Evolutionary conservation across 441 rosid species (phyloP), one percentile per base, ranked within the genome.

Genomic region (Lepidium campestre): DNA sequence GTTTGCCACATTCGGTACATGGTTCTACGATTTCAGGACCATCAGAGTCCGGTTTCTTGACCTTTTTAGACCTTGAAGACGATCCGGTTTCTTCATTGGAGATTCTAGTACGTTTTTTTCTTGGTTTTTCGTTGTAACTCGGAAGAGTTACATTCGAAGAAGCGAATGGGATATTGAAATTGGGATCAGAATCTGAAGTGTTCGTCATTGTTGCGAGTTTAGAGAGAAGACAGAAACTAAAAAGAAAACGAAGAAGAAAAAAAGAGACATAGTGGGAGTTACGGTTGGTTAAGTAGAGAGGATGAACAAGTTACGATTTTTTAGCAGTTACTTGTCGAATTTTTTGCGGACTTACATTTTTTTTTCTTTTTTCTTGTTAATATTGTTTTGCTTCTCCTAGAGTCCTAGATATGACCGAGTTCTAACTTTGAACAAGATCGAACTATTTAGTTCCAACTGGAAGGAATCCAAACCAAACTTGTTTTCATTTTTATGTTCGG

Each of bases 1-100:
- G 74, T 64, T 75, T 87, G 18, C 90, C 85, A 61, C 99, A 91
- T 62, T 89, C 95, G 11, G 72, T 89, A 27, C 98, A 93, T 4
- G 90, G 82, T 55, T 62, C 53, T 5, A 92, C 81, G 70, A 81
- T 87, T 72, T 80, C 80, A 6, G 87, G 91, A 18, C 83, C 83
- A 18, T 50, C 54, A 10, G 93, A 80, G 81, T 88, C 89, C 2
- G 91, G 88, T 66, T 85, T 83, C 68, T 78, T 85, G 10, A 62
- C 49, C 31, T 36, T 65, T 57, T 74, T 83, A 17, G 78, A 80
- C 68, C 60, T 78, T 29, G 81, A 29, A 15, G 77, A 52, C 6
- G 69, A 44, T 14, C 36, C 27, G 3, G 37, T 20, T 22, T 75
- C 82, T 15, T 80, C 42, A 50, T 77, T 70, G 55, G 76, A 62